These are phyloP conservation scores for Metschnikowia koreensis DNA, from an alignment of 805 yeast species.

Conservation along the genomic window DNA sequence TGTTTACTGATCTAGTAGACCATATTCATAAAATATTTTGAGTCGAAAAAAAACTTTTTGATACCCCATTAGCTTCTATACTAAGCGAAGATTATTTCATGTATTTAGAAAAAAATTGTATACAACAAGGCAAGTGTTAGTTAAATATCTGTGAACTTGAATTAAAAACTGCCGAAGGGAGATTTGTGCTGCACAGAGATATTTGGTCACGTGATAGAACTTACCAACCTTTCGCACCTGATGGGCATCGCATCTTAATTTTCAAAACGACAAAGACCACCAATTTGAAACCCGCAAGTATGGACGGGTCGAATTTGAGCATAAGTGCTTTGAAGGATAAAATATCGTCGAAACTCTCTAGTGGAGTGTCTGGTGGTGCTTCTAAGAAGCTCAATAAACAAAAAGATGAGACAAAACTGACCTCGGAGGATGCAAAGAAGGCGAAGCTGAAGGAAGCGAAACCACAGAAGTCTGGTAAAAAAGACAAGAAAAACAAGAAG, in stretches of 20 bases:
- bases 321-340: slow-evolving; percentile 63
- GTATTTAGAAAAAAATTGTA: no score
- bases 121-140: no score
- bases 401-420: background rate
- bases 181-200: no score
- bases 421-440: background rate
- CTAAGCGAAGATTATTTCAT: no score
- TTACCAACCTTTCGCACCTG: slow-evolving; percentile 3
- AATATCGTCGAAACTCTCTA: slow-evolving; percentile 50
- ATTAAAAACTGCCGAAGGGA: no score
- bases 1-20: no score
- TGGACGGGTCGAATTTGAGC: slow-evolving; percentile 48
- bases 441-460: slow-evolving; percentile 1
- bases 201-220: slow-evolving; percentile 1
- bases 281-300: slow-evolving; percentile 13
- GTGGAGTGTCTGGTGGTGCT: background rate
- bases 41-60: no score
- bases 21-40: no score
- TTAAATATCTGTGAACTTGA: no score
- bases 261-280: background rate
- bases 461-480: background rate
- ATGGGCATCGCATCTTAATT: slow-evolving; percentile 14
- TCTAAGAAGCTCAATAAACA: background rate
- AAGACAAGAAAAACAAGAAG: slow-evolving; percentile 6
- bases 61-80: no score